Evolutionary conservation across 2,329 filamentous ascomycete species (phyloP).

Genomic region (Daldinia eschscholtzii): DNA sequence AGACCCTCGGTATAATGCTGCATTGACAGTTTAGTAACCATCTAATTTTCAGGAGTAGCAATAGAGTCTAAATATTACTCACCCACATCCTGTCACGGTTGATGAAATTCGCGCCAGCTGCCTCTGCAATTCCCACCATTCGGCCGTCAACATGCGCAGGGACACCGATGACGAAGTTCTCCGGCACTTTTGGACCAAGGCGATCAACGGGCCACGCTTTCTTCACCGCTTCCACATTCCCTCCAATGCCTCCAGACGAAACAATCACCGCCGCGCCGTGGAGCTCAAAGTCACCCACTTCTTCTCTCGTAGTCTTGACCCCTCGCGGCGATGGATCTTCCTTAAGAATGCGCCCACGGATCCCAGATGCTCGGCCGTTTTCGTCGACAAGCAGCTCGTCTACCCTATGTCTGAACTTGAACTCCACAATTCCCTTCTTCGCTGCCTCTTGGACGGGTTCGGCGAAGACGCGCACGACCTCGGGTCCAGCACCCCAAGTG

Average conservation of each 20-base stretch:
- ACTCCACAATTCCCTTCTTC: slow-evolving; percentile 65
- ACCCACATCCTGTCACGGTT: slow-evolving; percentile 72
- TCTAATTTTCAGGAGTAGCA: not conserved
- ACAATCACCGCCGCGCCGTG: slow-evolving; percentile 66
- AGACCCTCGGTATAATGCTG: slow-evolving; percentile 73
- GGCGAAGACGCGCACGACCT: slow-evolving; percentile 68
- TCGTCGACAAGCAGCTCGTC: slow-evolving; percentile 68
- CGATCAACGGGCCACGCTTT: slow-evolving; percentile 69
- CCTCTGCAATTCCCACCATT: slow-evolving; percentile 69
- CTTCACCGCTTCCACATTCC: slow-evolving; percentile 71
- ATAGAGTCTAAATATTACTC: not conserved
- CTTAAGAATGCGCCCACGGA: slow-evolving; percentile 66
- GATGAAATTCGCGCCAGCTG: slow-evolving; percentile 66
- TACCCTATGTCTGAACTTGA: slow-evolving; percentile 68
- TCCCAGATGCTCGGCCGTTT: slow-evolving; percentile 64
- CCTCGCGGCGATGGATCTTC: slow-evolving; percentile 65
- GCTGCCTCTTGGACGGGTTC: slow-evolving; percentile 68
- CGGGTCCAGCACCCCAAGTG: slow-evolving; percentile 72
- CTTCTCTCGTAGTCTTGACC: slow-evolving; percentile 62
- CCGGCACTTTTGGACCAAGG: slow-evolving; percentile 67
- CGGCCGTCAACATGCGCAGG: slow-evolving; percentile 74
- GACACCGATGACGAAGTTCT: slow-evolving; percentile 70
- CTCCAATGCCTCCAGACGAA: slow-evolving; percentile 70
- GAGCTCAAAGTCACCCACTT: slow-evolving; percentile 66
- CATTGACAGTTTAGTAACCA: not conserved